phyloP scores from a whole-genome alignment of 495 filamentous ascomycete species.

The Trichoderma reesei region DNA sequence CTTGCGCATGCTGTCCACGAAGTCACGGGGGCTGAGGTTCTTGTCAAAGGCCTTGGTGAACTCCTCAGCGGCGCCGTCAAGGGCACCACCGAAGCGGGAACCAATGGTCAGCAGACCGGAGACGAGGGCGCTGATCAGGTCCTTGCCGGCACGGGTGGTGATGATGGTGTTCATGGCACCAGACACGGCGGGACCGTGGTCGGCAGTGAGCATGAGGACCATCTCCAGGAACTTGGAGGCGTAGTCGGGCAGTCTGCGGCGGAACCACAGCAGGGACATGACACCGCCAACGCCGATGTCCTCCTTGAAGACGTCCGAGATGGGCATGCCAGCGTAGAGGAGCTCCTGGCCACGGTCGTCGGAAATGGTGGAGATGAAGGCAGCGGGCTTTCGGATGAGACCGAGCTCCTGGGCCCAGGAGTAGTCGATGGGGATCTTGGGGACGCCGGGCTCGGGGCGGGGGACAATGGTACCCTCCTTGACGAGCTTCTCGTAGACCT shows the following conservation, averaged over 20 bases:
- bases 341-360: constrained; percentile 99
- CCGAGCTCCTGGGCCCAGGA: constrained; percentile 98
- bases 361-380: constrained; percentile 99
- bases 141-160: constrained; percentile 96
- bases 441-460: constrained; percentile 77
- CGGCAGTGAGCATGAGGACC: constrained; percentile 99
- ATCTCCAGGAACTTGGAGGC: constrained; percentile 99
- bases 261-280: constrained; percentile 99
- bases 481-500: constrained; percentile 79
- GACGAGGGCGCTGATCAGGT: constrained; percentile 89
- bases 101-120: constrained; percentile 96
- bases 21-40: constrained; percentile 95
- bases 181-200: constrained; percentile 97
- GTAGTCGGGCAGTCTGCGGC: constrained; percentile 88
- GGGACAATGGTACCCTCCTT: constrained; percentile 75
- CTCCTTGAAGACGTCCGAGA: constrained; percentile 97
- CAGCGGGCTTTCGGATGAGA: constrained; percentile 97
- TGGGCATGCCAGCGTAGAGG: constrained; percentile 97
- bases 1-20: constrained; percentile 97
- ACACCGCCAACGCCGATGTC: constrained; percentile 99
- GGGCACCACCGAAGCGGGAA: constrained; percentile 94
- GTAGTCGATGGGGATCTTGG: constrained; percentile 99
- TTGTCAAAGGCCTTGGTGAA: constrained; percentile 98
- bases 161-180: constrained; percentile 99
- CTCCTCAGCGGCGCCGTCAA: constrained; percentile 96